Evolutionary conservation across 179 eudicot genomes (phyloP).

Genomic region (Gypsophila paniculata): DNA sequence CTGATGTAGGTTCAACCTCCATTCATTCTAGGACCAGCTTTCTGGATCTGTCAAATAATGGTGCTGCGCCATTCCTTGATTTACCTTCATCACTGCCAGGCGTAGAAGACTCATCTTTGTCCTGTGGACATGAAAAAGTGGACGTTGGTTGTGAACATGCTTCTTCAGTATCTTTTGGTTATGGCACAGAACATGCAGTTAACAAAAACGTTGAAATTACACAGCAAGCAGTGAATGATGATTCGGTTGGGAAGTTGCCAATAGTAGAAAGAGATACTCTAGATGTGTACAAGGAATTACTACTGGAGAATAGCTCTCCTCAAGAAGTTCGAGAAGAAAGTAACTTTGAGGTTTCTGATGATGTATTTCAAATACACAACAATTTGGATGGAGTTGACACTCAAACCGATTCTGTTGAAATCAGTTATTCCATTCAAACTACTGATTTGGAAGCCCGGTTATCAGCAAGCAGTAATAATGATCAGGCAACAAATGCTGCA

Average conservation of each 20-base stretch:
- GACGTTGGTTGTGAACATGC: constrained; percentile 11
- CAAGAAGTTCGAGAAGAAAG: constrained; percentile 17
- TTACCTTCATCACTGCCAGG: constrained; percentile 9
- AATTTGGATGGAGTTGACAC: constrained; percentile 19
- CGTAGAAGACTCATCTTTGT: constrained; percentile 19
- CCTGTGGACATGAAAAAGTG: constrained; percentile 6
- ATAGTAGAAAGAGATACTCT: constrained; percentile 17
- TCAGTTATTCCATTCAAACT: constrained; percentile 16
- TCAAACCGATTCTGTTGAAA: constrained; percentile 17
- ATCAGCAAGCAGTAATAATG: constrained; percentile 21
- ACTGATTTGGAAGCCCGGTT: constrained; percentile 20
- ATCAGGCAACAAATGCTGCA: constrained; percentile 16
- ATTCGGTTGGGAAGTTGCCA: constrained; percentile 17
- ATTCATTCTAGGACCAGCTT: constrained; percentile 8
- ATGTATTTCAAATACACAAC: constrained; percentile 15
- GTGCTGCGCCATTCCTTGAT: constrained; percentile 14
- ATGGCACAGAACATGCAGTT: constrained; percentile 19
- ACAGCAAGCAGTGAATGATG: constrained; percentile 18
- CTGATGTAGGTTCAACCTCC: constrained; percentile 5
- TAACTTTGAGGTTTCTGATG: constrained; percentile 16
- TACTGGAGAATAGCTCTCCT: constrained; percentile 12
- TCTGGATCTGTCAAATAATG: constrained; percentile 5
- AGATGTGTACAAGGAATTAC: constrained; percentile 5
- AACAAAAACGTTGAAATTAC: constrained; percentile 17
- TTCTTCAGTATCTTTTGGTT: constrained; percentile 10